Evolutionary conservation across 1,284 basidiomycete genomes (phyloP).

Genomic region (Peniophora sp.): DNA sequence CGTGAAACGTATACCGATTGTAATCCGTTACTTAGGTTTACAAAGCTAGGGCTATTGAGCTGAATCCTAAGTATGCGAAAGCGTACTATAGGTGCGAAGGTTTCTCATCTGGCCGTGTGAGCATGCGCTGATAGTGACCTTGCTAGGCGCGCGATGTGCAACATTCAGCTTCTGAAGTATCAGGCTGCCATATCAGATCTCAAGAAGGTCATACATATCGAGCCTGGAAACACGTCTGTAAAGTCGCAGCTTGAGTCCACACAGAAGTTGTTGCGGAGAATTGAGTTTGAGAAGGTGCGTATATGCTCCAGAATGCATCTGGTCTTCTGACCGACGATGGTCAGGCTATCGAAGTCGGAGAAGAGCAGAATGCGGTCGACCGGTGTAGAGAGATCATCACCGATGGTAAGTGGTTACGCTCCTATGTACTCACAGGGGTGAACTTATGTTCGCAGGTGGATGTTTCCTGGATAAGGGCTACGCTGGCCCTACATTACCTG

Average conservation of each 20-base stretch:
- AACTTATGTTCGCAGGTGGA: conserved; percentile 36
- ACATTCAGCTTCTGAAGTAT: conserved; percentile 84
- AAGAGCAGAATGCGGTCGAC: conserved; percentile 70
- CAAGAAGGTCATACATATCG: conserved; percentile 79
- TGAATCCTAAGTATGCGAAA: conserved; percentile 90
- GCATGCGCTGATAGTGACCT: conserved; percentile 6
- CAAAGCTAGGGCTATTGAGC: conserved; percentile 76
- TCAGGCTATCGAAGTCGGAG: conserved; percentile 85
- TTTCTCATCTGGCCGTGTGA: conserved; percentile 3
- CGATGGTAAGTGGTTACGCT: conserved; percentile 43
- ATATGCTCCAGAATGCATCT: background rate
- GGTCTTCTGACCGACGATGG: background rate
- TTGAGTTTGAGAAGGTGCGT: conserved; percentile 82
- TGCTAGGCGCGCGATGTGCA: conserved; percentile 75
- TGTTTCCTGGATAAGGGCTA: conserved; percentile 70
- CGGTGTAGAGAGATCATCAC: conserved; percentile 74
- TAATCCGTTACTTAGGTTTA: background rate
- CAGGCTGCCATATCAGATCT: conserved; percentile 83
- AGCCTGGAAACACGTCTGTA: conserved; percentile 82
- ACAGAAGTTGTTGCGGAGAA: conserved; percentile 81
- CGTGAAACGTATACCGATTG: conserved; percentile 22
- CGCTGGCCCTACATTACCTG: conserved; percentile 54
- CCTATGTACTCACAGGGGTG: background rate
- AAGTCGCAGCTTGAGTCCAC: conserved; percentile 81
- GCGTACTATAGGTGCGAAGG: conserved; percentile 70